A percentile compares a stretch with the other conserved stretches of the same genome.
phyloP scores from a whole-genome alignment of 2,329 filamentous ascomycete species.

The Diaporthe capsici region DNA sequence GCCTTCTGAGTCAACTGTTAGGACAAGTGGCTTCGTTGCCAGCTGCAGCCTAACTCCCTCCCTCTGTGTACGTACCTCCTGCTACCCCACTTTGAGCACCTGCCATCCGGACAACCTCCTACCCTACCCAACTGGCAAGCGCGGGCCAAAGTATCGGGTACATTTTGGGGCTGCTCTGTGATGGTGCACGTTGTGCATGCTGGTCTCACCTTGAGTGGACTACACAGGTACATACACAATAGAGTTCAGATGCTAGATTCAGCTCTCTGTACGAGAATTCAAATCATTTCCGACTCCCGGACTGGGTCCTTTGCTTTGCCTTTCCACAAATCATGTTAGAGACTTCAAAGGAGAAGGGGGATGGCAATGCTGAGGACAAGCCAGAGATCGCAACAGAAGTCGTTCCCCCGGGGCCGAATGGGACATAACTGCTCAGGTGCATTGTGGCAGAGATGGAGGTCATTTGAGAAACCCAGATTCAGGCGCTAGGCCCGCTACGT shows the following conservation, averaged over 20 bases:
- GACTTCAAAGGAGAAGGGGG: not conserved
- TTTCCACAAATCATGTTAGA: no score
- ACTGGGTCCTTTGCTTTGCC: not conserved
- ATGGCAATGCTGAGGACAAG: not conserved
- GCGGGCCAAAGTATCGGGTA: slow-evolving; percentile 2
- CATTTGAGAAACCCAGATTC: not conserved
- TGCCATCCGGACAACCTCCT: slow-evolving; percentile 23
- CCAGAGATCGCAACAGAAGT: not conserved
- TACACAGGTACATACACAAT: not conserved
- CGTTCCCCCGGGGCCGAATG: not conserved
- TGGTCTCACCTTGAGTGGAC: not conserved
- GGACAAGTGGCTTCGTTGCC: no score
- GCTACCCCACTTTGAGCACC: slow-evolving; percentile 26
- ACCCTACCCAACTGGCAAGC: not conserved
- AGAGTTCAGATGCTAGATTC: not conserved
- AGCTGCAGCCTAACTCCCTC: not conserved
- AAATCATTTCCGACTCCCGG: not conserved
- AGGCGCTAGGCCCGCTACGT: slow-evolving; percentile 17
- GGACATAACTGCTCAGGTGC: not conserved
- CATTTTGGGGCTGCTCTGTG: not conserved
- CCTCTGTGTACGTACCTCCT: not conserved
- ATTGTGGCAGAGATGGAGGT: slow-evolving; percentile 22
- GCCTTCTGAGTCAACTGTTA: not conserved
- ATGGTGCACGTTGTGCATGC: slow-evolving; percentile 11
- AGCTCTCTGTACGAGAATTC: not conserved